Percentiles rank a stretch among this genome's conserved stretches.
phyloP scores from a whole-genome alignment of 164 flowering plant species.

The Saururus chinensis region DNA sequence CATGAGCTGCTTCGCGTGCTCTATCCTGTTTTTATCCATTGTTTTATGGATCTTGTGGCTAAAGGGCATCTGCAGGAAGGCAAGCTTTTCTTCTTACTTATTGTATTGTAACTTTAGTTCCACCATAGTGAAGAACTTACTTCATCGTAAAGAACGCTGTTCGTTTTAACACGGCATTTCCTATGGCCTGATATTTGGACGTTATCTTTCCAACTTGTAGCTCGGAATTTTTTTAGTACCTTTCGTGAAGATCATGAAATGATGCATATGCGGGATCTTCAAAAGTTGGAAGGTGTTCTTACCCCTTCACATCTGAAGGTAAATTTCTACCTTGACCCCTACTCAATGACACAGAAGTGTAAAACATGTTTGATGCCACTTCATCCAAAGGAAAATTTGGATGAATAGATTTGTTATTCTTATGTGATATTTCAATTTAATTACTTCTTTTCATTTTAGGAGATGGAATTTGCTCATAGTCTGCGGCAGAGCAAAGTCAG shows the following conservation, averaged over 20 bases:
- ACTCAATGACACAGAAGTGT: neutral
- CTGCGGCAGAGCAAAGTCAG: conserved; percentile 81
- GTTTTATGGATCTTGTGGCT: conserved; percentile 93
- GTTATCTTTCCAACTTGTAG: conserved; percentile 17
- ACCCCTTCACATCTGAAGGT: conserved; percentile 95
- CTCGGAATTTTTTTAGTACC: conserved; percentile 69
- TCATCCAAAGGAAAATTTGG: too few species aligned
- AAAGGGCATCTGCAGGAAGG: conserved; percentile 88
- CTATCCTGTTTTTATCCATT: conserved; percentile 92
- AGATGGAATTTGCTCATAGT: conserved; percentile 94
- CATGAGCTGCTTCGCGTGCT: conserved; percentile 93
- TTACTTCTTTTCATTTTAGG: conserved; percentile 29
- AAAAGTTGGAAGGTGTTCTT: conserved; percentile 88
- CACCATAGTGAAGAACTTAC: too few species aligned
- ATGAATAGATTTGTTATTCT: neutral
- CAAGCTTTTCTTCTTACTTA: conserved; percentile 8
- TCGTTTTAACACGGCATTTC: too few species aligned
- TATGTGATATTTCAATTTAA: neutral
- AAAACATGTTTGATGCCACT: too few species aligned
- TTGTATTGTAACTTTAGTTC: neutral
- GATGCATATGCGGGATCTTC: conserved; percentile 82
- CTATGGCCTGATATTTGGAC: neutral
- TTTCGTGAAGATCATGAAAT: conserved; percentile 94
- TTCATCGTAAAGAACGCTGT: too few species aligned
- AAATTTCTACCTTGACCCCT: conserved; percentile 9